Evolutionary conservation across 768 basidiomycete genomes (phyloP).

Genomic region (Suillus clintonianus): DNA sequence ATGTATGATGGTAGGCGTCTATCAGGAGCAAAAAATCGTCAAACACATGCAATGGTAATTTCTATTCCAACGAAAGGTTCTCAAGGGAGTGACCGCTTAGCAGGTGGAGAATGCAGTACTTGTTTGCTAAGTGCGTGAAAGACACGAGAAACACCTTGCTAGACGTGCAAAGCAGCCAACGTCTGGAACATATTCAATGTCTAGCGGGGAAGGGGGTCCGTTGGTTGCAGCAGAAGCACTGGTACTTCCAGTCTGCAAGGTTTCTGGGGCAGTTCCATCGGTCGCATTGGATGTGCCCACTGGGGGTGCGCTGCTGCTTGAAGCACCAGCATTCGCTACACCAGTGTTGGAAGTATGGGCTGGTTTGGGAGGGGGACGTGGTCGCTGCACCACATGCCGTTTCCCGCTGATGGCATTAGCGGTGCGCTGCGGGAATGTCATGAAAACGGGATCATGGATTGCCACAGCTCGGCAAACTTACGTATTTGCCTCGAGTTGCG

Average conservation of each 20-base stretch:
- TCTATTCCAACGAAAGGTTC: not conserved
- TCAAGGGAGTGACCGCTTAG: not conserved
- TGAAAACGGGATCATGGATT: too few relatives aligned
- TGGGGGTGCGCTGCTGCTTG: not conserved
- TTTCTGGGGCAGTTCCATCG: not conserved
- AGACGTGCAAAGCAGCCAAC: not conserved
- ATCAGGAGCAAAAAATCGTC: not conserved
- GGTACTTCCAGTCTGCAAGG: not conserved
- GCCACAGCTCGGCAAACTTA: too few relatives aligned
- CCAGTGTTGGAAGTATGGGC: not conserved
- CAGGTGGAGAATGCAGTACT: not conserved
- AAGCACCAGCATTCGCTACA: not conserved
- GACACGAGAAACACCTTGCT: not conserved
- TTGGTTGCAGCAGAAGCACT: not conserved
- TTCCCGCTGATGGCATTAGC: not conserved
- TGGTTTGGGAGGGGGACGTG: not conserved
- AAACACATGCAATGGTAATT: not conserved
- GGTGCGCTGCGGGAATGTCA: too few relatives aligned
- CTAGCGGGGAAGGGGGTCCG: not conserved
- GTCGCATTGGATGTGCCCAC: not conserved
- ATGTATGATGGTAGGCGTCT: not conserved
- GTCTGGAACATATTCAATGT: not conserved
- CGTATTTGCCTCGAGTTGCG: too few relatives aligned
- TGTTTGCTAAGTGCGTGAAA: not conserved
- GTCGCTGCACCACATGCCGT: too few relatives aligned